Base-by-base conservation (phyloP, 768 basidiomycete genomes). In the Lentinula sp. region DNA sequence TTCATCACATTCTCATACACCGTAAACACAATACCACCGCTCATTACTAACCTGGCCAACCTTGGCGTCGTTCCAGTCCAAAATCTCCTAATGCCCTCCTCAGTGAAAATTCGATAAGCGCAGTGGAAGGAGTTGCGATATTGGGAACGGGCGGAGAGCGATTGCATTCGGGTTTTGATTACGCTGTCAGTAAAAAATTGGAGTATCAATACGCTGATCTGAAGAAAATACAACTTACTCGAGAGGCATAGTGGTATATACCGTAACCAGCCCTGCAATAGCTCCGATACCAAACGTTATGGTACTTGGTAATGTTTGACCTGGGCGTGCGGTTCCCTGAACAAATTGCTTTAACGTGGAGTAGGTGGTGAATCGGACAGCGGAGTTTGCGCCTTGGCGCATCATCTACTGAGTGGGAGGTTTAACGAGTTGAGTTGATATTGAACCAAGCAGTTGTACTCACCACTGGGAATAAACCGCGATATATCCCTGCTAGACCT, bases 91-190 rank as follows among this genome's bases (percentile, higher is more conserved):
- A 97, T 65, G 2, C 97, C 97, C 68, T 98, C 95, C 72, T 98
- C 96, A 0, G 88, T 93, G 64, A 93, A 86, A 69, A 98, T 95
- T 50, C 95, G 83, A 69, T 97, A 96, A 4, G 87, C 95, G 66
- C 96, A 98, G 67, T 98, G 95, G 76, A 98, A 91, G 2, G 95
- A 88, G 69, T 99, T 98, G 41, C 87, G 85, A 71, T 98, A 99
- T 62, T 94, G 88, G 23, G 79, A 74, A 9, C 84, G 79, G 0
- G 96, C 97, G 60, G 84, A 82, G 9, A 99, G 80, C 5, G 93
- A 88, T 73, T 99, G 97, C 97, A 98, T 99, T 28, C 96, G 85
- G 10, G 97, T 98, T 76, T 98, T 99, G 74, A 98, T 85, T 35
- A 98, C 95, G 69, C 94, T 96, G 65, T 37, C 15, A 23, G 45